These are phyloP conservation scores for Chalciporus piperatus DNA, from an alignment of 768 basidiomycete species.

Conservation along the genomic window DNA sequence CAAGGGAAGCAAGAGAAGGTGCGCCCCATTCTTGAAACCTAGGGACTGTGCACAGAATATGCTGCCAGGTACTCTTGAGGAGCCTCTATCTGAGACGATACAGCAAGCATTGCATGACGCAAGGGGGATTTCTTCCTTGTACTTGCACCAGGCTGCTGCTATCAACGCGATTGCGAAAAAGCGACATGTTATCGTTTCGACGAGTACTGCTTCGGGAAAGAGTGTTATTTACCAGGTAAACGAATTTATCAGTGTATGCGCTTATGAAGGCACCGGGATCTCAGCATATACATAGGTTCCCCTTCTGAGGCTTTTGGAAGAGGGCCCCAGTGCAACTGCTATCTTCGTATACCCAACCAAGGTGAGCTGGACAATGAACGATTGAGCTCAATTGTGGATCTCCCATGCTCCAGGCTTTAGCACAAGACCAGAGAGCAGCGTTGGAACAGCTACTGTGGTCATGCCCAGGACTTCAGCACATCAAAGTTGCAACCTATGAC, in stretches of 20 bases:
- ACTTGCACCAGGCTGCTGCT: constrained; percentile 68
- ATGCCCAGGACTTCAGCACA: constrained; percentile 59
- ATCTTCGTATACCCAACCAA: constrained; percentile 91
- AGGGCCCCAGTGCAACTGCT: constrained; percentile 59
- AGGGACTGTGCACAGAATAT: background rate
- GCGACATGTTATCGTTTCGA: constrained; percentile 82
- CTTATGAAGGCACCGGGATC: background rate
- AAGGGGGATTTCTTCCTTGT: constrained; percentile 62
- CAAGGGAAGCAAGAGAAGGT: constrained; percentile 55
- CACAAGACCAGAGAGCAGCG: constrained; percentile 80
- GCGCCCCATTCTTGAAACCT: background rate
- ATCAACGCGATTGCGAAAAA: constrained; percentile 58
- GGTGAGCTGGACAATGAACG: constrained; percentile 31
- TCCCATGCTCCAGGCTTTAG: constrained; percentile 59
- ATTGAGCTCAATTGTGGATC: background rate
- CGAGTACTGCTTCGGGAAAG: constrained; percentile 87
- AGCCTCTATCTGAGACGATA: constrained; percentile 58
- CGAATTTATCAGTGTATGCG: background rate
- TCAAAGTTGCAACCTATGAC: constrained; percentile 77
- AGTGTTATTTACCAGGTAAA: constrained; percentile 81
- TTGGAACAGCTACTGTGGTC: constrained; percentile 62
- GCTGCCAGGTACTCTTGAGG: constrained; percentile 44
- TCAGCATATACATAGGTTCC: constrained; percentile 52
- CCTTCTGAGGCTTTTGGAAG: constrained; percentile 61
- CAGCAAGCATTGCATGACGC: constrained; percentile 51